Evolutionary conservation across 2,329 filamentous ascomycete species (phyloP).

Genomic region (Aspergillus thermomutatus): DNA sequence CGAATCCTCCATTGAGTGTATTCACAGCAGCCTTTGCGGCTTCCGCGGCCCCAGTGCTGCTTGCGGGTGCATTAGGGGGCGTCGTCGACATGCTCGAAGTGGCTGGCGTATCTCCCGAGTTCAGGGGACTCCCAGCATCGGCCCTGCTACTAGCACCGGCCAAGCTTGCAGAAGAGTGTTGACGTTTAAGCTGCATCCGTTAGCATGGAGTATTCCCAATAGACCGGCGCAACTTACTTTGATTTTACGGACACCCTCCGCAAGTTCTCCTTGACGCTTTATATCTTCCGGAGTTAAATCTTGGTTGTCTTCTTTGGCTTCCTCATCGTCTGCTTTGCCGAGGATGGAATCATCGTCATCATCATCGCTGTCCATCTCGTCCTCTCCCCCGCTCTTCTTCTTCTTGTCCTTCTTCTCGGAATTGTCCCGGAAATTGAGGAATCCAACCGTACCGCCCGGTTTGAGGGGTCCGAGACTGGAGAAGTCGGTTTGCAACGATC

Average conservation of each 20-base stretch:
- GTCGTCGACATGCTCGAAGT: constrained; percentile 33
- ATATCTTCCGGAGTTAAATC: constrained; percentile 61
- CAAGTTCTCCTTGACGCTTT: constrained; percentile 57
- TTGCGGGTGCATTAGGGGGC: constrained; percentile 27
- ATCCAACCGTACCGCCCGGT: constrained; percentile 82
- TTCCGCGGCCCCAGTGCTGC: constrained; percentile 17
- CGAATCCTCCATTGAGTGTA: constrained; percentile 32
- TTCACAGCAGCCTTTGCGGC: constrained; percentile 19
- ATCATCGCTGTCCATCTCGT: constrained; percentile 72
- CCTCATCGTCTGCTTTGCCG: constrained; percentile 61
- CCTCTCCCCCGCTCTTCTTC: constrained; percentile 54
- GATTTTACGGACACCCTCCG: constrained; percentile 63
- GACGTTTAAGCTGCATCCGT: constrained; percentile 57
- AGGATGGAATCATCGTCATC: constrained; percentile 64
- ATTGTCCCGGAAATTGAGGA: constrained; percentile 79
- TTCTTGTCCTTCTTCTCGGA: constrained; percentile 55
- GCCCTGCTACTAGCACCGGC: constrained; percentile 32
- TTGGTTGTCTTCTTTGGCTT: constrained; percentile 46
- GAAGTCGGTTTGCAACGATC: constrained; percentile 81
- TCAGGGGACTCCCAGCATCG: constrained; percentile 36
- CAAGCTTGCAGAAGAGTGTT: constrained; percentile 59
- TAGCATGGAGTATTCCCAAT: constrained; percentile 4
- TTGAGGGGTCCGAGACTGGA: constrained; percentile 80
- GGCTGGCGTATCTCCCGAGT: constrained; percentile 35
- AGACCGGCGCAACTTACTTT: constrained; percentile 45